These are phyloP conservation scores for Boletellus sp. DNA, from an alignment of 1,284 basidiomycete genomes.

Conservation along the genomic window DNA sequence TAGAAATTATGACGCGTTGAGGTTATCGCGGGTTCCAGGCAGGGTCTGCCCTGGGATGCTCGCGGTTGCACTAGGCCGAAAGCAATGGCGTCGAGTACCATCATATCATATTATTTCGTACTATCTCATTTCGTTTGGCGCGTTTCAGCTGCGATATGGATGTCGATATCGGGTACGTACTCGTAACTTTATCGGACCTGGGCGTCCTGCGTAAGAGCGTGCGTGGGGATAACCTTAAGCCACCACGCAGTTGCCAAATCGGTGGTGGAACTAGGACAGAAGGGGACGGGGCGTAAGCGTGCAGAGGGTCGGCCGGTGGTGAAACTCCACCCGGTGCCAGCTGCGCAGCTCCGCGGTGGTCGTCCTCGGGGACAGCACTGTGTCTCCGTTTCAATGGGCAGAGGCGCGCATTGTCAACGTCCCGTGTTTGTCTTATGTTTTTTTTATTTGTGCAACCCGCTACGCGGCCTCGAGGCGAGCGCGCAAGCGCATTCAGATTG, in stretches of 20 bases:
- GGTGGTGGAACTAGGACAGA: slow-evolving; percentile 10
- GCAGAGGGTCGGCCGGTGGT: slow-evolving; percentile 6
- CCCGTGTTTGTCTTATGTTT: not conserved
- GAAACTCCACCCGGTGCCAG: not conserved
- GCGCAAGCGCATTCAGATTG: slow-evolving; percentile 10
- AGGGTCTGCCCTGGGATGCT: not conserved
- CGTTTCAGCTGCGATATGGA: too few species aligned
- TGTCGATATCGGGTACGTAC: not conserved
- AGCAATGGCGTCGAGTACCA: slow-evolving; percentile 17
- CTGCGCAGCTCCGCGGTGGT: too few species aligned
- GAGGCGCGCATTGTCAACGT: not conserved
- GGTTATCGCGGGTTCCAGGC: not conserved
- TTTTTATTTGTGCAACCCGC: not conserved
- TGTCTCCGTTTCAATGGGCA: too few species aligned
- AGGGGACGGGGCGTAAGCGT: slow-evolving; percentile 12
- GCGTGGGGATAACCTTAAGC: slow-evolving; percentile 16
- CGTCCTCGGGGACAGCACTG: too few species aligned
- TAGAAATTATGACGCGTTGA: slow-evolving; percentile 10
- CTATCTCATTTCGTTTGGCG: not conserved
- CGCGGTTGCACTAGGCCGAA: too few species aligned
- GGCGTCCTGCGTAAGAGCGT: not conserved
- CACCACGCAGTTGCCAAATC: too few species aligned
- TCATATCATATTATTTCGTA: slow-evolving; percentile 17
- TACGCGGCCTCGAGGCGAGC: slow-evolving; percentile 28
- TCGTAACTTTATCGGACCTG: too few species aligned